A percentile compares a stretch with the other conserved stretches of the same genome.
These are phyloP conservation scores for Ophioceras dolichostomum DNA, from an alignment of 2,329 filamentous ascomycete genomes.

Conservation along the genomic window DNA sequence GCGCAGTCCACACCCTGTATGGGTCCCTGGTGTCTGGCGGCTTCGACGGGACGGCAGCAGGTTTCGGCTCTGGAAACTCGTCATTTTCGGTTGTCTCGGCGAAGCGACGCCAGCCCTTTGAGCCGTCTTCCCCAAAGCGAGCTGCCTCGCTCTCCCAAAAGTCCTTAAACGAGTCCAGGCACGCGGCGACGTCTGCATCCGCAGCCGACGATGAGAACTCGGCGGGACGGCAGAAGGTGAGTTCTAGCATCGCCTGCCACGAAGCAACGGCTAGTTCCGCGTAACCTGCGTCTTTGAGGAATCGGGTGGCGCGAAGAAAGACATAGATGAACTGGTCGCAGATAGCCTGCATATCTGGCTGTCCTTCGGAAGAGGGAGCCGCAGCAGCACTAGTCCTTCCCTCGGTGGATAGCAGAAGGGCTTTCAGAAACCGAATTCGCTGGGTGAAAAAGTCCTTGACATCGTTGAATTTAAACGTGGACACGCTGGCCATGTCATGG, in stretches of 20 bases:
- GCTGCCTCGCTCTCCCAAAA: slow-evolving; percentile 84
- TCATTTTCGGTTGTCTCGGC: slow-evolving; percentile 17
- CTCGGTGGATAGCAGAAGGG: slow-evolving; percentile 5
- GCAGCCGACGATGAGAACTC: slow-evolving; percentile 11
- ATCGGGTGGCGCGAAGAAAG: slow-evolving; percentile 60
- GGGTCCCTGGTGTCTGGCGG: slow-evolving; percentile 24
- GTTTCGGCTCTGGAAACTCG: neutral
- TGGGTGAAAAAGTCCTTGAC: slow-evolving; percentile 47
- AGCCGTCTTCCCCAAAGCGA: slow-evolving; percentile 61
- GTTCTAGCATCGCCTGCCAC: slow-evolving; percentile 76
- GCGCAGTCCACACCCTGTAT: slow-evolving; percentile 36
- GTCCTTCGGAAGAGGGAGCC: slow-evolving; percentile 1
- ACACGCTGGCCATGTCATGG: slow-evolving; percentile 57
- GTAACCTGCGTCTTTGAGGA: slow-evolving; percentile 68
- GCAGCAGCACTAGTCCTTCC: slow-evolving; percentile 1
- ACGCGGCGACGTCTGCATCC: too few species aligned
- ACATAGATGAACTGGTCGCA: slow-evolving; percentile 50
- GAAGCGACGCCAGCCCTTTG: slow-evolving; percentile 58
- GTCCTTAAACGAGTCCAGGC: slow-evolving; percentile 39
- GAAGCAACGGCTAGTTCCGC: slow-evolving; percentile 62
- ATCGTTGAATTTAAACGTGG: slow-evolving; percentile 55
- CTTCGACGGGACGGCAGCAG: neutral
- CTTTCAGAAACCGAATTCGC: slow-evolving; percentile 33
- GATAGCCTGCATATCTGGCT: slow-evolving; percentile 1
- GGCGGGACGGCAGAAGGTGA: slow-evolving; percentile 48